Evolutionary conservation across 1,284 basidiomycete species (phyloP), one percentile per base, ranked within the genome.

Genomic region (Melampsora larici-populina): DNA sequence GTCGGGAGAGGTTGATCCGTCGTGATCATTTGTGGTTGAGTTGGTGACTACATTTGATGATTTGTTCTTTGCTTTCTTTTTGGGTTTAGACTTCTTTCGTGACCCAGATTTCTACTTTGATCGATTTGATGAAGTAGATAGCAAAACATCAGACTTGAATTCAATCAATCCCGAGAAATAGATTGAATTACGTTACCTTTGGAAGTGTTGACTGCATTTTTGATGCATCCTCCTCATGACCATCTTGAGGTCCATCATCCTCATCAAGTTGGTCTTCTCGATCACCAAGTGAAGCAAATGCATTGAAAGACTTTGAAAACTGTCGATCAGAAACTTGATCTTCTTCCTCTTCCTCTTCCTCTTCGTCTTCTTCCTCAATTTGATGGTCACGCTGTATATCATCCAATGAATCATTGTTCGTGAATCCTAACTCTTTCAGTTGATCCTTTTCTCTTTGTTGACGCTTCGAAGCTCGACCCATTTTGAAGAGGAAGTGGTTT

Each of bases 381-480:
- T 9, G 21, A n/a, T 58, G n/a, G 1, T 58, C 55, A 13, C 11
- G 6, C 15, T 58, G 3, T 6, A 58, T 1, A 11, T 29, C 55
- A 58, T 24, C n/a, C 21, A 29, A 58, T 24, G 55, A 58, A 13
- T 58, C 55, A n/a, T 58, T 13, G 13, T n/a, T 58, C 7, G 55
- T 15, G 18, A 17, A 58, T 29, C 55, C 55, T 8, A 58, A 15
- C 18, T 58, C 55, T 58, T 58, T 29, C 1, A 58, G 55, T 29
- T 58, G 55, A 8, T 58, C 55, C 26, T 29, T n/a, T 24, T 6
- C 55, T 13, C 55, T 58, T 18, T 58, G 55, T 58, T 58, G 55
- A 29, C 55, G 55, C 55, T 58, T 58, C 7, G 55, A 58, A 58
- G 55, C 55, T 58, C 26, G 21, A 58, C 55, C 55, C 55, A 58